Base-by-base conservation (phyloP, 2,329 filamentous ascomycete species). In the Aspergillus quadrilineatus region DNA sequence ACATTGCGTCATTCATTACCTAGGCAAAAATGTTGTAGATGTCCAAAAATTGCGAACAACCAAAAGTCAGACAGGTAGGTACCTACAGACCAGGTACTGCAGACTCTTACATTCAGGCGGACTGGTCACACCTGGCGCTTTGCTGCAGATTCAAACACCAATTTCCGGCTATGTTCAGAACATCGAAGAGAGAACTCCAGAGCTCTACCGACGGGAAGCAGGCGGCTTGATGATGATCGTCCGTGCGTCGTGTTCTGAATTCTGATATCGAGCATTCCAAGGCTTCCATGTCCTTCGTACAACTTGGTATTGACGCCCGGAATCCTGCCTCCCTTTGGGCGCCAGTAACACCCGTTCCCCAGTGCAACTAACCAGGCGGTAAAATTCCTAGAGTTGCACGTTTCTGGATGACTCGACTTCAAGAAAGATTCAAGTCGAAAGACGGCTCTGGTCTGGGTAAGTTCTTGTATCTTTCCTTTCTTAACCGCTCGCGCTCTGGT, bases 201-300 rank as follows among this genome's bases (percentile, higher is more conserved):
- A 37, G 10, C 34, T 37, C 34, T 37, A 34, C 32, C 32, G 7
- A 34, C 32, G 32, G 32, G 10, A 34, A 43, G 14, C n/a, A 48
- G 30, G 36, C 42, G n/a, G 34, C 48, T 32, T 52, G 54, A 51
- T 28, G 43, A 53, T 42, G 49, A 56, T 53, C 44, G 39, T 42
- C 49, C 17, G 29, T 48, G 36, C 32, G 46, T 41, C 9, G 30
- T 37, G 45, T 14, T 37, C 7, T 37, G 34, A 37, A 37, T 37
- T n/a, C 41, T 48, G 34, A 28, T 46, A 39, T 44, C 39, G 32
- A 46, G 28, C 46, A 47, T 32, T 36, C n/a, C 36, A 14, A 22
- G 15, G 22, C 32, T 34, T 36, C 39, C 37, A 42, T 45, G 49
- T 47, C 44, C 14, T 42, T 42, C 42, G 45, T 43, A 44, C 39